Evolutionary conservation across 2,329 filamentous ascomycete genomes (phyloP), one percentile per base, ranked within the genome.

Genomic region (Tolypocladium sp.): DNA sequence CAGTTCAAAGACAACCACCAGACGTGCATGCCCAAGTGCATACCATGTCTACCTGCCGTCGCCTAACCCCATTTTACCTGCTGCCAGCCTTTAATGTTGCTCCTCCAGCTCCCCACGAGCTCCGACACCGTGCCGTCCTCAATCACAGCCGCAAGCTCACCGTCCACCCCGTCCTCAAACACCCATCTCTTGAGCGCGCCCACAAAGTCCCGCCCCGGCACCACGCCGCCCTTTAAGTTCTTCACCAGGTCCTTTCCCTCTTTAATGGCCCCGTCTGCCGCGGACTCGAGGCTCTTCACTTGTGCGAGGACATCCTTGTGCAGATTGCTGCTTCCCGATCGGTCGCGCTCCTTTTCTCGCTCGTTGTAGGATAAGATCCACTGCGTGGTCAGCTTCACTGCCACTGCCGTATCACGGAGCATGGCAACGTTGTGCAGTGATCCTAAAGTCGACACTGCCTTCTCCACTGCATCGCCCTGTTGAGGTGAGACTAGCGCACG

Each of bases 341-440:
- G 67, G 54, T 76, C 74, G 5, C 72, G 68, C 52, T 74, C 73
- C 60, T 73, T 76, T 58, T 75, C 71, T 6, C 69, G 69, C n/a
- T 76, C 73, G 53, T 73, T 73, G 54, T 72, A 72, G 1, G 62
- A 54, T 2, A 72, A 58, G 3, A 77, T 67, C 70, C 76, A 76
- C 35, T 70, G 66, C 2, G 67, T 63, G 0, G 70, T 61, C 6
- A 69, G 63, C 46, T 68, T 69, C 15, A 69, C 65, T 4, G 75
- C 76, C 2, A 61, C 62, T 0, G 74, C 71, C 0, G 71, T 70
- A 55, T 78, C 76, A 20, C 73, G 73, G 27, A 77, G 68, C 44
- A 77, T 63, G 9, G 70, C 69, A 1, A 77, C 57, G 1, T 63
- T 65, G 53, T 78, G 74, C 51, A 78, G 63, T 0, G 72, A 74